Base-by-base conservation (phyloP, 441 rosid species). In the Monsonia emarginata region DNA sequence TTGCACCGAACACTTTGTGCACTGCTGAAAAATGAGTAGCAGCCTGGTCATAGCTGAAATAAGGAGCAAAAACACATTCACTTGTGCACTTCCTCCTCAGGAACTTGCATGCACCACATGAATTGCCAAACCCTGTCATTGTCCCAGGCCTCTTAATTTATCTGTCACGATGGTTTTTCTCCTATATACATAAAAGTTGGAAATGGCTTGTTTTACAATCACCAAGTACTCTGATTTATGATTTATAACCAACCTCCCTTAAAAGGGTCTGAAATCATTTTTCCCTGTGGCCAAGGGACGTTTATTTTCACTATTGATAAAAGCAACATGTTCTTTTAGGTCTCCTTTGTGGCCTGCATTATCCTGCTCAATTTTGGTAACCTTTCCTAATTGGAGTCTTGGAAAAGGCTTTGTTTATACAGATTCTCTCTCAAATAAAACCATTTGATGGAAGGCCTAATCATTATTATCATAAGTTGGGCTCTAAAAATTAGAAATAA, bases 41-140 rank as follows among this genome's bases (percentile, higher is more conserved):
- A 31, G 93, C 98, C 64, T 90, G 86, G 24, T 90, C 91, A 32
- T 93, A 90, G 69, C 86, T 77, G 78, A 93, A 93, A 80, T 93
- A 86, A 63, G 97, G 98, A 16, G 97, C 88, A 50, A 93, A 90
- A n/a, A 87, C 87, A 44, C 98, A 93, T 19, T 85, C 97, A 22
- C 48, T 78, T 21, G 82, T 83, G 79, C 98, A 93, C 46, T 82
- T 93, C 72, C 98, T 90, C 80, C 98, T 86, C 38, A 93, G 80
- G 79, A 90, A 93, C 77, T 88, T 92, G 91, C 98, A 92, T 66
- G 98, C 97, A 75, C 96, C 96, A 75, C 97, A 90, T 24, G 98
- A 92, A 72, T 91, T 83, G 73, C 97, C 88, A 64, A 78, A 76
- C 72, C 88, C 88, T 81, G 83, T 82, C 98, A 92, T 92, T 81